phyloP scores from a whole-genome alignment of 2,329 filamentous ascomycete genomes.

The Venturiaceae sp. region DNA sequence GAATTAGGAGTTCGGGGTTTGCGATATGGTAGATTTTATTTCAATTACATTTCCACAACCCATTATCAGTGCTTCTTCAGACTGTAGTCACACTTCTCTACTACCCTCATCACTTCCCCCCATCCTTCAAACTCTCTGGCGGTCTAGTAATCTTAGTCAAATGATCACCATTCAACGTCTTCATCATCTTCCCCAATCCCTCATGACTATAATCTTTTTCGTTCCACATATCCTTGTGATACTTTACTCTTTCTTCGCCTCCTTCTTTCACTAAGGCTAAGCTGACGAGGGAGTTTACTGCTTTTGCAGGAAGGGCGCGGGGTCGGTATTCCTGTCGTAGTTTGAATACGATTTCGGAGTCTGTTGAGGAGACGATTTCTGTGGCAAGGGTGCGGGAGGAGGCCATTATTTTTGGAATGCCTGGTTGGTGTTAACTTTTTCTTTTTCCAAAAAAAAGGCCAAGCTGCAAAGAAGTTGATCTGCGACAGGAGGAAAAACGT shows the following conservation, averaged over 20 bases:
- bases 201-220: constrained; percentile 38
- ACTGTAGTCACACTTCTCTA: too few species aligned
- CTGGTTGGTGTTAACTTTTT: too few species aligned
- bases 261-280: constrained; percentile 28
- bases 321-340: constrained; percentile 38
- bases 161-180: constrained; percentile 39
- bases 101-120: not conserved
- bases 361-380: constrained; percentile 28
- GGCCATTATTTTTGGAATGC: constrained; percentile 33
- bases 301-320: constrained; percentile 25
- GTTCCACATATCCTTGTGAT: constrained; percentile 43
- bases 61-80: too few species aligned
- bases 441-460: too few species aligned
- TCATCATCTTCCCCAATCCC: constrained; percentile 36
- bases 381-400: constrained; percentile 30
- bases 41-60: too few species aligned
- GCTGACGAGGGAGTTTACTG: constrained; percentile 31
- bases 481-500: too few species aligned
- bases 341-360: constrained; percentile 36
- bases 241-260: constrained; percentile 25
- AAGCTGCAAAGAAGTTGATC: too few species aligned
- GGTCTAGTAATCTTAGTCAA: constrained; percentile 33
- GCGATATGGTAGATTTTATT: too few species aligned
- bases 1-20: too few species aligned
- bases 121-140: constrained; percentile 19